Percentiles rank a stretch among this genome's conserved stretches.
These are phyloP conservation scores for Dentipellis fragilis DNA, from an alignment of 768 basidiomycete genomes.

Conservation along the genomic window DNA sequence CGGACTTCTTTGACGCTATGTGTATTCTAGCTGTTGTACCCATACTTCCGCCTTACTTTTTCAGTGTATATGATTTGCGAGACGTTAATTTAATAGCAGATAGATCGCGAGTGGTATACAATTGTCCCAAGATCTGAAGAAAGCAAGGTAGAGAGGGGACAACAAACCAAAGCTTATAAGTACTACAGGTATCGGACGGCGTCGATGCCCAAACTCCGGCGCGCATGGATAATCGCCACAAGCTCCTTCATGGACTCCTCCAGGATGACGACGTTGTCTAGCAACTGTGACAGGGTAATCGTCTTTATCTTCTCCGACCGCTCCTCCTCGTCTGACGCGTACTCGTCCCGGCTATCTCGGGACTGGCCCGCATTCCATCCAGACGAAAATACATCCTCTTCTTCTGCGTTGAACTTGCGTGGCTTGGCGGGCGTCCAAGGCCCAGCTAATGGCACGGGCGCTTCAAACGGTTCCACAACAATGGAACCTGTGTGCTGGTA, in stretches of 20 bases:
- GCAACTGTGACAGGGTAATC: constrained; percentile 70
- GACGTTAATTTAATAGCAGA: not conserved
- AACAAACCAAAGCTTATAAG: not conserved
- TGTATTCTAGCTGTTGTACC: not conserved
- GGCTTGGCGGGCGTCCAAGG: constrained; percentile 54
- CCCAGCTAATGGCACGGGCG: constrained; percentile 45
- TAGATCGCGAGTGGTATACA: not conserved
- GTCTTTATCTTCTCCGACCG: constrained; percentile 23
- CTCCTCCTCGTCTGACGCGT: constrained; percentile 20
- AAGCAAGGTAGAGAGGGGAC: not conserved
- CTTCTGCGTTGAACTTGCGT: constrained; percentile 43
- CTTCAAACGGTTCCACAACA: constrained; percentile 59
- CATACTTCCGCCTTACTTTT: not conserved
- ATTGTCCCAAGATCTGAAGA: not conserved
- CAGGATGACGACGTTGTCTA: constrained; percentile 91
- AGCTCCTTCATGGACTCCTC: constrained; percentile 95
- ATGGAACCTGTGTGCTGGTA: constrained; percentile 72
- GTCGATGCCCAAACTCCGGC: constrained; percentile 79
- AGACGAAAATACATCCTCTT: constrained; percentile 63
- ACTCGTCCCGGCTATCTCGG: constrained; percentile 1
- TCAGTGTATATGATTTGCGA: not conserved
- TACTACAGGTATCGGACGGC: constrained; percentile 58
- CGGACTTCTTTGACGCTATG: not conserved
- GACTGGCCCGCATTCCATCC: constrained; percentile 34
- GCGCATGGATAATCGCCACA: constrained; percentile 74